Evolutionary conservation across 495 filamentous ascomycete genomes (phyloP).

Genomic region (Patellaria atrata): DNA sequence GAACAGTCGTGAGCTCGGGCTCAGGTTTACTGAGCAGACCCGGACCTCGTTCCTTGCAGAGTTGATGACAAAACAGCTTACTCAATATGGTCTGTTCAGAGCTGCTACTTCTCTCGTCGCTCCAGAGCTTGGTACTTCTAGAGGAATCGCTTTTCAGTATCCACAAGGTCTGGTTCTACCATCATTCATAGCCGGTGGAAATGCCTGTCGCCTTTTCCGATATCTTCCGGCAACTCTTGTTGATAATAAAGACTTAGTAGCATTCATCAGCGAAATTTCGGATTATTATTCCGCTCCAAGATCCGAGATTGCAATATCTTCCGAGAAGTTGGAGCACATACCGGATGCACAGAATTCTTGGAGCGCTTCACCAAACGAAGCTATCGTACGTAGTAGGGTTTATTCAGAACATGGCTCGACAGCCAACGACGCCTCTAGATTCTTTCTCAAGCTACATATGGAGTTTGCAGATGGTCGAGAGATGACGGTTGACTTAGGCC

Average conservation of each 20-base stretch:
- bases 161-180: constrained; percentile 22
- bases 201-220: constrained; percentile 19
- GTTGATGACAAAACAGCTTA: constrained; percentile 17
- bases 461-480: constrained; percentile 11
- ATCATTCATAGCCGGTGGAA: constrained; percentile 15
- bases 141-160: constrained; percentile 30
- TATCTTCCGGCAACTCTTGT: constrained; percentile 21
- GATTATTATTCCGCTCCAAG: constrained; percentile 24
- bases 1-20: constrained; percentile 18
- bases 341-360: no score
- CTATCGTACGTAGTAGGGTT: neutral
- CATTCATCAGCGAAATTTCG: constrained; percentile 21
- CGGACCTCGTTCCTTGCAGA: constrained; percentile 20
- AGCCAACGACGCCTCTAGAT: neutral
- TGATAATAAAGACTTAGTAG: constrained; percentile 3
- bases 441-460: constrained; percentile 15
- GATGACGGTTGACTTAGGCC: constrained; percentile 22
- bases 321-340: constrained; percentile 3
- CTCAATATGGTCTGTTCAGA: constrained; percentile 14
- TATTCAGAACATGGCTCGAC: neutral
- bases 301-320: constrained; percentile 17
- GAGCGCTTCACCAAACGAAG: neutral
- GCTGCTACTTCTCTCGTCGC: constrained; percentile 21
- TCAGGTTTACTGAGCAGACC: constrained; percentile 17
- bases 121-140: constrained; percentile 11